Evolutionary conservation across 305 asterid species (phyloP), one percentile per base, ranked within the genome.

Genomic region (Caryopteris hybrid): DNA sequence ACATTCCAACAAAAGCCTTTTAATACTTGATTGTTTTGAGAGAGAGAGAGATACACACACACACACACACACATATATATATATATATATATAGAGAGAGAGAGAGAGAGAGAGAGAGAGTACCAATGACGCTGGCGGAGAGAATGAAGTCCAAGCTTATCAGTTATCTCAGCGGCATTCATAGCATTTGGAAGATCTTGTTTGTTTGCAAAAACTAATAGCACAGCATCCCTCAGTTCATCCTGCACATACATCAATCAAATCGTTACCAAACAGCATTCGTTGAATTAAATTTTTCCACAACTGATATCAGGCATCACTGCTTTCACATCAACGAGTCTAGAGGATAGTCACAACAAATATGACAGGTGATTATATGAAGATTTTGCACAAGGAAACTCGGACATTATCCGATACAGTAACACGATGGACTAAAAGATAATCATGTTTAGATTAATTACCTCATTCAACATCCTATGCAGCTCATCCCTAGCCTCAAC

Each of bases 171-270:
- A 68, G 96, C 97, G 69, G 96, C 97, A 81, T 91, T 88, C 97
- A 91, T 91, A 12, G 97, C 97, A 83, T 91, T 91, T 36, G 96
- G 97, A 79, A 91, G 97, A 86, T 91, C 97, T 80, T 88, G 97
- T 74, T 91, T 91, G 92, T 88, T 91, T 10, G 95, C 97, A 63
- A 91, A 91, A 38, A 90, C 97, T 56, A 88, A 88, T 21, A 90
- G 84, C 76, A 90, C 95, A 9, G 94, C 97, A 77, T 90, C 95
- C 81, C 97, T 84, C 77, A 90, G 81, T 74, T 90, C 97, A 74
- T 90, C 97, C 91, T 90, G 64, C 56, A 54, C 1, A 14, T 38
- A 23, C 46, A 54, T 18, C 25, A 17, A 3, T 22, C 21, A 27
- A 25, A 25, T 25, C 31, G 31, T 25, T 25, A 25, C 4, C 31